phyloP scores from a whole-genome alignment of 2,329 filamentous ascomycete genomes.

The Epichloe bromicola region DNA sequence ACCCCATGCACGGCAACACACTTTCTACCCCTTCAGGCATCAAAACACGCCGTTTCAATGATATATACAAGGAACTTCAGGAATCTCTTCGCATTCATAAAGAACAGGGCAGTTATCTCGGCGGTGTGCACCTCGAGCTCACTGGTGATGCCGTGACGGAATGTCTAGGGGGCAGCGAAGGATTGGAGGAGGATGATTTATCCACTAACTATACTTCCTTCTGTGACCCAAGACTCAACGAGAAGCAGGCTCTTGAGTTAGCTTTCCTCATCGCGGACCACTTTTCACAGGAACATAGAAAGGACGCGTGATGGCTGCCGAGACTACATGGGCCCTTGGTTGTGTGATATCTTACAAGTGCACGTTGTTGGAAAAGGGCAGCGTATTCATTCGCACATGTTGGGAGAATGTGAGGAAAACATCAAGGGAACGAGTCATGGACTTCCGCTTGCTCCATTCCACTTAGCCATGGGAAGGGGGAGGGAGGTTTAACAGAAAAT shows the following conservation, averaged over 20 bases:
- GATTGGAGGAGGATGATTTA: conserved; percentile 75
- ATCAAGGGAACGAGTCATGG: too few species aligned
- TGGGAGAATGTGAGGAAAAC: too few species aligned
- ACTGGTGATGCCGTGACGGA: conserved; percentile 95
- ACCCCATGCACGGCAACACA: conserved; percentile 92
- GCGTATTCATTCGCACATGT: background rate
- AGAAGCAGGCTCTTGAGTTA: conserved; percentile 93
- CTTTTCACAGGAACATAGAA: conserved; percentile 33
- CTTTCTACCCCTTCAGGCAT: conserved; percentile 58
- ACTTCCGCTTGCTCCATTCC: too few species aligned
- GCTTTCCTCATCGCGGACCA: conserved; percentile 88
- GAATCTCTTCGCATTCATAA: conserved; percentile 77
- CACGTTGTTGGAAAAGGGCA: background rate
- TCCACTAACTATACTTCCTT: conserved; percentile 88
- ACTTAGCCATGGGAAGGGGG: too few species aligned
- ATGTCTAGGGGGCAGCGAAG: conserved; percentile 87
- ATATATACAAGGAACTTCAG: conserved; percentile 78
- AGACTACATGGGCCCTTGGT: too few species aligned
- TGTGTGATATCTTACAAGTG: too few species aligned
- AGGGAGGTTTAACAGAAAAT: too few species aligned
- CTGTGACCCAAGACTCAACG: conserved; percentile 89
- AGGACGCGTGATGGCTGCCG: background rate
- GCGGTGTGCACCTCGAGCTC: conserved; percentile 87
- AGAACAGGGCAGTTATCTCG: conserved; percentile 71
- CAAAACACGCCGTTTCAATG: conserved; percentile 84